A percentile compares a stretch with the other conserved stretches of the same genome.
Conservation (phyloP, 2,329 filamentous ascomycete genomes). For the Diplocarpon mali region DNA sequence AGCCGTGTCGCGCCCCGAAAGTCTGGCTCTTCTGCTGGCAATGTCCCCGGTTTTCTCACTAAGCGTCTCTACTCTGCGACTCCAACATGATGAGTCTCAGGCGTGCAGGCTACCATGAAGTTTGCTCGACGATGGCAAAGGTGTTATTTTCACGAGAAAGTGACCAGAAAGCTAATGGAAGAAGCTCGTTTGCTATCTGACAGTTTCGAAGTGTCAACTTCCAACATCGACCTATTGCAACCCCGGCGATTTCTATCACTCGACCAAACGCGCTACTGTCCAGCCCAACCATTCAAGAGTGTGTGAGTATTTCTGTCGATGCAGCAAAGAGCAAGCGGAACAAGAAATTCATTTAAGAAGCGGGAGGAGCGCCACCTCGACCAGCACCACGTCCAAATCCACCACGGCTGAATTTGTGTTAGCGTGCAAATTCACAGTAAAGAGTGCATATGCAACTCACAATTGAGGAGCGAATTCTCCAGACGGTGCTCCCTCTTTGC, state of each 20-base stretch:
- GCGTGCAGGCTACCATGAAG: background rate
- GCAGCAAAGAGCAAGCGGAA: slow-evolving; percentile 28
- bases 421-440: slow-evolving; percentile 21
- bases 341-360: slow-evolving; percentile 24
- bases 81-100: background rate
- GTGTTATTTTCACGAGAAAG: slow-evolving; percentile 14
- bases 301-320: slow-evolving; percentile 26
- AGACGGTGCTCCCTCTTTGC: slow-evolving; percentile 86
- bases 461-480: slow-evolving; percentile 89
- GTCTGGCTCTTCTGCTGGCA: no score
- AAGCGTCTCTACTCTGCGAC: no score
- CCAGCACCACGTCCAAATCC: slow-evolving; percentile 66
- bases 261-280: slow-evolving; percentile 37
- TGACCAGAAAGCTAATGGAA: slow-evolving; percentile 22
- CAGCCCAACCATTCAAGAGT: slow-evolving; percentile 31
- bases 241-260: slow-evolving; percentile 39
- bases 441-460: slow-evolving; percentile 37
- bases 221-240: slow-evolving; percentile 34
- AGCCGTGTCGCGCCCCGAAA: no score
- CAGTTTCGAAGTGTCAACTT: slow-evolving; percentile 32
- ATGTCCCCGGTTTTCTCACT: no score
- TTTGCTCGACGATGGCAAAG: background rate
- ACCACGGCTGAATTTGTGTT: slow-evolving; percentile 53
- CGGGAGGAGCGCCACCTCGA: slow-evolving; percentile 61
- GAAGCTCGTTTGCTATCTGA: slow-evolving; percentile 30